Evolutionary conservation across 257 asterid species (phyloP).

Genomic region (Penstemon barbatus): DNA sequence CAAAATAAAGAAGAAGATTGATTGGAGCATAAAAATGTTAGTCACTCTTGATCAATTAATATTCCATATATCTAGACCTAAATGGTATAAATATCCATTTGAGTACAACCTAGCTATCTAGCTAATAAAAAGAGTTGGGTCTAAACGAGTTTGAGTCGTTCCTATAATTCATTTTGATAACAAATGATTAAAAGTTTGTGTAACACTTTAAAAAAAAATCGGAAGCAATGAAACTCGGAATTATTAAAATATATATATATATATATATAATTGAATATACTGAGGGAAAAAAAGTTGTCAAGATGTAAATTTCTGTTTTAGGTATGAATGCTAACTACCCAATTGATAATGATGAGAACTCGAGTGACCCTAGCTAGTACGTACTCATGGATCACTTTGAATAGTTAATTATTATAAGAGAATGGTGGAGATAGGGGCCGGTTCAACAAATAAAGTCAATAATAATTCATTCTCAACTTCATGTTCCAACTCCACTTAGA

Average conservation of each 20-base stretch:
- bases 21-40: constrained; percentile 6
- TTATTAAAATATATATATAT: too few species aligned
- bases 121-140: background rate
- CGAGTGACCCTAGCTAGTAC: background rate
- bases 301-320: constrained; percentile 13
- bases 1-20: too few species aligned
- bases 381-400: constrained; percentile 18
- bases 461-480: background rate
- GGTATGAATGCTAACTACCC: constrained; percentile 22
- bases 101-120: background rate
- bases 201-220: too few species aligned
- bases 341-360: background rate
- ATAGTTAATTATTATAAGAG: background rate
- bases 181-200: too few species aligned
- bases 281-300: constrained; percentile 9
- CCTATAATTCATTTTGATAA: background rate
- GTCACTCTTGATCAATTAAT: constrained; percentile 19
- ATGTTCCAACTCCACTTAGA: background rate
- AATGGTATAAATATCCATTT: too few species aligned
- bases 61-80: too few species aligned
- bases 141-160: background rate
- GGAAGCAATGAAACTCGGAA: too few species aligned
- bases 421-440: constrained; percentile 37
- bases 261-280: background rate
- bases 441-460: constrained; percentile 39